Evolutionary conservation across 164 flowering plant species (phyloP), one percentile per base, ranked within the genome.

Genomic region (Chloranthus sessilifolius): DNA sequence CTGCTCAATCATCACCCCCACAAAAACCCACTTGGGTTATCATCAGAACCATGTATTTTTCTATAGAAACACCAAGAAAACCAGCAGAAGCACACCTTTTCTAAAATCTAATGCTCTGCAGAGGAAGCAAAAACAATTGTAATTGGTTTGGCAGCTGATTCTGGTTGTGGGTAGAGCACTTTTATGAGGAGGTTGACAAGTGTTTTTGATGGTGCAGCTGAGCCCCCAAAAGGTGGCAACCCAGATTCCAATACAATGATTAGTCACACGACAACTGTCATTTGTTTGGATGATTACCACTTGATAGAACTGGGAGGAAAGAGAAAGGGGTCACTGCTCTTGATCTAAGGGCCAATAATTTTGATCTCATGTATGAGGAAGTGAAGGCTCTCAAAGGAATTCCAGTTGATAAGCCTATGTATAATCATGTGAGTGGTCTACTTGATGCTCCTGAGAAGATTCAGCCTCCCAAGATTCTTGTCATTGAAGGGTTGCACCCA

Each of bases 231-330:
- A 52, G 91, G 90, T 0, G 95, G 88, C 1, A 86, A 86, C 59
- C 95, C 95, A 0, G 95, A 86, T 49, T 86, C 95, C 0, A 86
- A 86, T 74, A 86, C 95, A 0, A 70, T 86, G 15, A 86, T 86
- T 36, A 79, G 88, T 44, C 88, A 86, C 66, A 81, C 72, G 1
- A 86, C 95, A 2, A 83, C 95, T 3, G 95, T 86, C 26, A 79
- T 83, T 3, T 86, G 95, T 22, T 61, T 86, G 57, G 95, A 86
- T 59, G 95, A 86, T 43, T 86, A 81, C 35, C 95, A 86, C 43
- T 81, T 88, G 95, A 86, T 44, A 66, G 95, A 35, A 72, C 69
- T 9, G 95, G 88, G 1, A 73, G 90, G 64, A 86, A 86, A 37
- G 80, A 74, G 63, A 77, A 83, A 52, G 88, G 95, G 1, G 85